Conservation (phyloP, 2,329 filamentous ascomycete species). For the Colletotrichum sp. region DNA sequence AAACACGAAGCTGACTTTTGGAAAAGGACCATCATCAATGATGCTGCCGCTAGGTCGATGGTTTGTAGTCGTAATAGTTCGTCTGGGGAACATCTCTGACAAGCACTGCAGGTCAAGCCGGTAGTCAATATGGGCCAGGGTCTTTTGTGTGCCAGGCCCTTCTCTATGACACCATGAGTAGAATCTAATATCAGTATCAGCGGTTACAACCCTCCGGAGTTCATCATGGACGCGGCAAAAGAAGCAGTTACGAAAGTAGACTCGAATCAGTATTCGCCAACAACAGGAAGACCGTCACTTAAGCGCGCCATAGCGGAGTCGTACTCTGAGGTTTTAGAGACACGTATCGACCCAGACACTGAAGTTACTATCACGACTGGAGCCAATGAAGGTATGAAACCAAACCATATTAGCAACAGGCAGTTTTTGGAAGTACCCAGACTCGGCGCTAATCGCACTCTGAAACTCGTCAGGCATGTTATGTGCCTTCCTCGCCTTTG, state of each 20-base stretch:
- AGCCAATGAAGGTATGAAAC: constrained; percentile 72
- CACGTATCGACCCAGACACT: constrained; percentile 82
- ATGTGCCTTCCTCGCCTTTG: constrained; percentile 96
- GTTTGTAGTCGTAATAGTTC: constrained; percentile 50
- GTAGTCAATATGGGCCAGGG: constrained; percentile 71
- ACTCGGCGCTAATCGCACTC: no score
- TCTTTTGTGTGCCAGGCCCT: constrained; percentile 58
- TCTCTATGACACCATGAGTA: no score
- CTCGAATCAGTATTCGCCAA: constrained; percentile 98
- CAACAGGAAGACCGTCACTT: constrained; percentile 88
- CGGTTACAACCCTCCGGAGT: constrained; percentile 92
- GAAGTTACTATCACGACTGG: constrained; percentile 96
- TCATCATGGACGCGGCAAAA: constrained; percentile 92
- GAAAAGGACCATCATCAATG: background rate
- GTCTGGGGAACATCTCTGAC: constrained; percentile 54
- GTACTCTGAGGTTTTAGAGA: constrained; percentile 88
- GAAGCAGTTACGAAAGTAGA: constrained; percentile 87
- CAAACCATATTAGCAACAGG: background rate
- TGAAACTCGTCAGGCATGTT: constrained; percentile 70
- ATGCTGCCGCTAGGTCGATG: constrained; percentile 56
- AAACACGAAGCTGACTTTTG: no score
- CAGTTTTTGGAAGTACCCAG: background rate
- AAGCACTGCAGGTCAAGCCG: constrained; percentile 65
- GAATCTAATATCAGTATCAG: no score
- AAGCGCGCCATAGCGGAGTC: constrained; percentile 92